These are phyloP conservation scores for Passiflora organensis DNA, from an alignment of 345 rosid species.

Conservation along the genomic window DNA sequence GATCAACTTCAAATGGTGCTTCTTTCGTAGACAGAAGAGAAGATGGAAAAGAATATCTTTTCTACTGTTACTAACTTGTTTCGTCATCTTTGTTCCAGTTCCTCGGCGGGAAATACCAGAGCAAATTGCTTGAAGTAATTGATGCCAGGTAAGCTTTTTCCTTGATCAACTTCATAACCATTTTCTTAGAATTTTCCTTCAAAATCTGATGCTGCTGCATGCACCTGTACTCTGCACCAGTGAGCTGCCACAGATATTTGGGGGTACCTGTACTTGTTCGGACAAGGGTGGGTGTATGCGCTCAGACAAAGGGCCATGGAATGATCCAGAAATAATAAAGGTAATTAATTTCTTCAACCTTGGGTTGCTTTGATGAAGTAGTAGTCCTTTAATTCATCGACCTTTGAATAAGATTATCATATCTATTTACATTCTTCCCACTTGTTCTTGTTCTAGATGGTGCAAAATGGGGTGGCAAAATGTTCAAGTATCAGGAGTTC, in stretches of 20 bases:
- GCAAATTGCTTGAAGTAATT: slow-evolving; percentile 86
- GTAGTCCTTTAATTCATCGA: slow-evolving; percentile 1
- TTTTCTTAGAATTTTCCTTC: neutral
- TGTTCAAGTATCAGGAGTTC: slow-evolving; percentile 34
- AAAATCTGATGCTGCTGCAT: neutral
- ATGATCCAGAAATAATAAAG: slow-evolving; percentile 63
- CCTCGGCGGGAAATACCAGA: slow-evolving; percentile 82
- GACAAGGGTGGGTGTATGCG: slow-evolving; percentile 91
- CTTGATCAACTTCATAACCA: neutral
- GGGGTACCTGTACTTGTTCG: slow-evolving; percentile 79
- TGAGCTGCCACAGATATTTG: slow-evolving; percentile 85
- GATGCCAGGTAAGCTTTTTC: slow-evolving; percentile 47
- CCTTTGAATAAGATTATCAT: neutral
- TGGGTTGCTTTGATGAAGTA: neutral
- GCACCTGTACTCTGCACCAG: slow-evolving; percentile 30
- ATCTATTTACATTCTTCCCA: neutral
- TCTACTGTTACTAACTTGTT: slow-evolving; percentile 12
- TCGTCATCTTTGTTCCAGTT: slow-evolving; percentile 42
- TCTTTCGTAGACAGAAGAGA: neutral
- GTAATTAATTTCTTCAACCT: slow-evolving; percentile 22
- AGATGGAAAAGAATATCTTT: neutral
- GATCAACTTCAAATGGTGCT: neutral
- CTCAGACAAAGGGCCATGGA: slow-evolving; percentile 98
- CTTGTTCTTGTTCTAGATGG: slow-evolving; percentile 41
- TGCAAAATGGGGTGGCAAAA: slow-evolving; percentile 61